Evolutionary conservation across 2,329 filamentous ascomycete species (phyloP).

Genomic region (Exophiala alcalophila): DNA sequence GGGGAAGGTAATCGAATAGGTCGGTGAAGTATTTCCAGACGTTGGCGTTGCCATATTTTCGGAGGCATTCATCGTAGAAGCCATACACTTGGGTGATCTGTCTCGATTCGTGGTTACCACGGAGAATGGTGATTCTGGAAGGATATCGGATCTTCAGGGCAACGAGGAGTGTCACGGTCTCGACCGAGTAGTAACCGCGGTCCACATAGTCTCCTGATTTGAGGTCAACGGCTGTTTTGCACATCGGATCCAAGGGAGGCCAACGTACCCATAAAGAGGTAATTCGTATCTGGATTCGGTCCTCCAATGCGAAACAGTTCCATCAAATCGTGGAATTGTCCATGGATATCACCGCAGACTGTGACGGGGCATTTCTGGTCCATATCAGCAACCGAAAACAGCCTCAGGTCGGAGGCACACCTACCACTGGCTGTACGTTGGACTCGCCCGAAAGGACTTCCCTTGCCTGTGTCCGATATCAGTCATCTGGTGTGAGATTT

Average conservation of each 20-base stretch:
- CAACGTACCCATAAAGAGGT: constrained; percentile 90
- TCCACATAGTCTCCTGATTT: constrained; percentile 89
- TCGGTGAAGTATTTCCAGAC: constrained; percentile 99
- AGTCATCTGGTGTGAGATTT: constrained; percentile 12
- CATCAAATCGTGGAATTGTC: constrained; percentile 98
- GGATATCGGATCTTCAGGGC: constrained; percentile 98
- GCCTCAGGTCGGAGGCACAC: constrained; percentile 11
- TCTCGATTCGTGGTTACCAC: constrained; percentile 97
- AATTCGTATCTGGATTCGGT: constrained; percentile 97
- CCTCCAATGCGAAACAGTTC: constrained; percentile 99
- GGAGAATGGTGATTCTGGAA: constrained; percentile 94
- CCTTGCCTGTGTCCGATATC: constrained; percentile 62
- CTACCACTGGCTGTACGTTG: constrained; percentile 97
- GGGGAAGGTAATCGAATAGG: constrained; percentile 95
- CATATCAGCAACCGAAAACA: constrained; percentile 17
- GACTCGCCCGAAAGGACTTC: constrained; percentile 97
- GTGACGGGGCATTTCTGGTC: constrained; percentile 93
- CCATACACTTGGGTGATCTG: constrained; percentile 99
- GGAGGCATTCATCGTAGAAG: constrained; percentile 98
- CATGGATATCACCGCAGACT: constrained; percentile 98
- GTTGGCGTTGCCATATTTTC: constrained; percentile 98
- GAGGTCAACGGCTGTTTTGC: constrained; percentile 10
- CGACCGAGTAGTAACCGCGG: constrained; percentile 97
- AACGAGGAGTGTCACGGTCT: constrained; percentile 94
- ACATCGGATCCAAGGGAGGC: neutral